Conservation (phyloP, 2,329 filamentous ascomycete genomes). For the Colletotrichum chrysophilum region DNA sequence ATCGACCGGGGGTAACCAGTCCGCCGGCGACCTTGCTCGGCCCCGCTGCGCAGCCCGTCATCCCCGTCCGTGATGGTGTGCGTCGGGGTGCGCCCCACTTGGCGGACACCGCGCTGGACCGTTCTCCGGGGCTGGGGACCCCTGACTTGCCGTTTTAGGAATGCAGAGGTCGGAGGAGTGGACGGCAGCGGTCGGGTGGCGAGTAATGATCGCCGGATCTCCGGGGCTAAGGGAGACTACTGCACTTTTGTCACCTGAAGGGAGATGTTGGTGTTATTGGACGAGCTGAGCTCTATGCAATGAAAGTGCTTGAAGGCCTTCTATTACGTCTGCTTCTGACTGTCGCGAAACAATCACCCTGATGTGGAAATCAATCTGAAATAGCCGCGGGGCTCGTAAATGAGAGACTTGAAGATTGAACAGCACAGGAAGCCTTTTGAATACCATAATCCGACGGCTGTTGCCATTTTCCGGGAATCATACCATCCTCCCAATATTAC, state of each 20-base stretch:
- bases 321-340: background rate
- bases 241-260: background rate
- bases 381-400: background rate
- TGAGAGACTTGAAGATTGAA: constrained; percentile 6
- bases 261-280: background rate
- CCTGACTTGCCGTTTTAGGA: background rate
- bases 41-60: background rate
- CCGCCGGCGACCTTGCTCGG: background rate
- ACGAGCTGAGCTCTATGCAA: no score
- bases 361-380: background rate
- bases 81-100: background rate
- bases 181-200: background rate
- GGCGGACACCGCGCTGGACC: background rate
- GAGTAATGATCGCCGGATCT: background rate
- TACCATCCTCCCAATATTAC: background rate
- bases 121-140: background rate
- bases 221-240: background rate
- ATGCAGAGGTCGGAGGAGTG: background rate
- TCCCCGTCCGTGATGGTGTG: background rate
- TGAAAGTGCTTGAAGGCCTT: background rate
- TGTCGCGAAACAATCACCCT: background rate
- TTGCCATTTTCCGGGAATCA: background rate
- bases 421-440: background rate
- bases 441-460: background rate
- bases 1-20: background rate